Base-by-base conservation (phyloP, 306 rosid genomes). In the Spatholobus suberectus region DNA sequence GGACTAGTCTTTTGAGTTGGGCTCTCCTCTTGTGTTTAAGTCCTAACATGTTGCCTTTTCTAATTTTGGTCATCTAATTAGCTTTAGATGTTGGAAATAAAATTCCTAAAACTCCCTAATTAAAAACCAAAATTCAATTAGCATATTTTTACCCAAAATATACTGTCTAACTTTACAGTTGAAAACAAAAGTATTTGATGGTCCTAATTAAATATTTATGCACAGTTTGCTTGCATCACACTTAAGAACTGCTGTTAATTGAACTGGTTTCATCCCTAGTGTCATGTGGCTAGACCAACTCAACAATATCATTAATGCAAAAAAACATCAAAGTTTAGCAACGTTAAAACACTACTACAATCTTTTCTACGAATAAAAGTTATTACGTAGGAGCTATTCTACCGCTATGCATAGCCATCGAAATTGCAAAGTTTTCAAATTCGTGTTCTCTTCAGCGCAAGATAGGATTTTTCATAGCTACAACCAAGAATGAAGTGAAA, bases 401-500 rank as follows among this genome's bases (percentile, higher is more conserved):
- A 14, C 61, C 52, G 62, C 52, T 51, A 51, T 27, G 76, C 85
- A 55, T 55, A 2, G 44, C 49, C 78, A 44, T 35, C 23, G 24
- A 29, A 59, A 40, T 58, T 32, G 61, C 43, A 4, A 8, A 59
- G 35, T 46, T 70, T 35, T 32, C 67, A 80, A 44, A 11, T 63
- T 55, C 34, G 26, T 27, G 26, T 24, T 46, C 14, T 46, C 14
- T 51, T 21, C 4, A 32, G 40, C 20, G 75, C 59, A 80, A 70
- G 44, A 62, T 21, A 3, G 8, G 51, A 66, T 59, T 54, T 54
- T 47, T 27, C 73, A 5, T 63, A 13, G 71, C 67, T 72, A 49
- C 47, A 34, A 77, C 41, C 43, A 41, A 76, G 26, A 69, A 76
- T 69, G 76, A 81, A 37, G 32, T 52, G 21, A 86, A 84, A 81